Evolutionary conservation across 805 yeast species (phyloP), one percentile per base, ranked within the genome.

Genomic region (Candida rishiriensis): DNA sequence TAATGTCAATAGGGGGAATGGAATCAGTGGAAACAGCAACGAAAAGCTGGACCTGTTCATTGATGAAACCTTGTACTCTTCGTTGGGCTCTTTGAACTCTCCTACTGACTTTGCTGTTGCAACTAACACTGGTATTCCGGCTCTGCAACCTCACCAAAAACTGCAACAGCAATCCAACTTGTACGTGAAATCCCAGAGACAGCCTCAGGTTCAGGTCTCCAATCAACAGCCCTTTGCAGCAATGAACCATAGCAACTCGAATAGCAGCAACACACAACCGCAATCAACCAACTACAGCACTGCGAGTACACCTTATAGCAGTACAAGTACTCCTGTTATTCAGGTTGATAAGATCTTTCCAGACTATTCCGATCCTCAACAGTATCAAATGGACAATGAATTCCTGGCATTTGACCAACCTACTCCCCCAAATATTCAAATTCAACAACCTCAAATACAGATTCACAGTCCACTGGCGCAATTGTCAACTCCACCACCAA

Each of bases 321-420:
- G 29, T 21, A n/a, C 41, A 14, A 35, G 17, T 28, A 38, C 43
- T 2, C 52, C 52, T n/a, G 26, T 46, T 3, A 53, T 53, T 21
- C 54, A 48, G 26, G 48, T 53, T 32, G 53, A 50, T 17, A 43
- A 40, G 14, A 50, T 48, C 2, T 48, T 53, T 36, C 34, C 48
- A 2, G 52, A 50, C 26, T 37, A 36, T 12, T 28, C 28, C 3
- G 35, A 37, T 14, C 10, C 29, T 21, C 42, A 39, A 15, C 16
- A 18, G 8, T 15, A 26, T 26, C 28, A 21, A 12, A 15, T 16
- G 17, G 15, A 34, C 13, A 33, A 15, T 10, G 18, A 15, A 12
- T 30, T 15, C 11, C 11, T 38, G 40, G 18, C 10, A 14, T 17
- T 38, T 30, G 15, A 12, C n/a, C 28, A 29, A 14, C 34, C 40